phyloP scores from a whole-genome alignment of 306 rosid genomes.

The Vigna reflexopilosa region DNA sequence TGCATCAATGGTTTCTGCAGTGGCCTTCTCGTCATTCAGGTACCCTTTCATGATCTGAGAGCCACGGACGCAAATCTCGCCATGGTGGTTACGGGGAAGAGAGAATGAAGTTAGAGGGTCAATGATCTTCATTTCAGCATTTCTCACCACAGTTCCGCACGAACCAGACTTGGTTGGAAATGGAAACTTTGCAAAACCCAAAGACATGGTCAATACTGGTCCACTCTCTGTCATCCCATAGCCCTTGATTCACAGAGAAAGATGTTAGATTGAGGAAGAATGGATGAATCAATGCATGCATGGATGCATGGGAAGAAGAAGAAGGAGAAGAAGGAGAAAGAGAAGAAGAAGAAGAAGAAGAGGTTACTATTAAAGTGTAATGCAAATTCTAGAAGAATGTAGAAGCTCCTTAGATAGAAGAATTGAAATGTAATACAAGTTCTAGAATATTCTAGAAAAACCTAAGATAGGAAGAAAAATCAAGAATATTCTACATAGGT shows the following conservation, averaged over 20 bases:
- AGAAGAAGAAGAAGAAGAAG: too few species aligned
- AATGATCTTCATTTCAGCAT: constrained; percentile 67
- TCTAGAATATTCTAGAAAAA: too few species aligned
- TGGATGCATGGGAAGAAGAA: too few species aligned
- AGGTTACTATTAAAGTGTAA: too few species aligned
- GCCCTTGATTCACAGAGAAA: constrained; percentile 45
- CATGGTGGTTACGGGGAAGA: constrained; percentile 53
- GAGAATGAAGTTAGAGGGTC: constrained; percentile 56
- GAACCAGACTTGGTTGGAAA: constrained; percentile 60
- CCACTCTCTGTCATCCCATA: constrained; percentile 92
- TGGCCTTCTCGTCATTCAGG: constrained; percentile 61
- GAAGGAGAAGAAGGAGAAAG: too few species aligned
- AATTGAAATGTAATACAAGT: too few species aligned
- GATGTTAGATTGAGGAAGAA: too few species aligned
- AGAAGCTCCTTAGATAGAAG: too few species aligned
- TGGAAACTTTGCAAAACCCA: constrained; percentile 67
- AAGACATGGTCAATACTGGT: constrained; percentile 67
- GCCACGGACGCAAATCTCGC: constrained; percentile 80
- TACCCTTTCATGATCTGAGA: constrained; percentile 80
- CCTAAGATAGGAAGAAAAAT: too few species aligned
- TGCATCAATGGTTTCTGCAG: constrained; percentile 55
- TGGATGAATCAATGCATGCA: background rate
- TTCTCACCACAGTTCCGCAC: constrained; percentile 69
- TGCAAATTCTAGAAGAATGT: too few species aligned
- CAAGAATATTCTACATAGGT: too few species aligned